Base-by-base conservation (phyloP, 2,329 filamentous ascomycete species). In the Trichoderma koningiopsis region DNA sequence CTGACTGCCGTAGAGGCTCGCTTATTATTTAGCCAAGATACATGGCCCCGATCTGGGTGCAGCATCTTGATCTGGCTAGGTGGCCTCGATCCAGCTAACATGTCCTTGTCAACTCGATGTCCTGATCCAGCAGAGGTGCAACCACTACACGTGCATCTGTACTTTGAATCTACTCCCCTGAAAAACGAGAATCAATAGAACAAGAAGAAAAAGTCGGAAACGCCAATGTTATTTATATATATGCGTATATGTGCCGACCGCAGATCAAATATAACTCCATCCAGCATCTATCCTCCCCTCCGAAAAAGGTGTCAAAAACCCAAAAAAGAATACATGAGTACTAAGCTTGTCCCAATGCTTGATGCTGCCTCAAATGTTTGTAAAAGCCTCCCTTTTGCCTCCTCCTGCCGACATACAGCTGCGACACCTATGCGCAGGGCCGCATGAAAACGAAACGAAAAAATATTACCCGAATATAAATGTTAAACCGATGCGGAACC, bases 281-380 rank as follows among this genome's bases (percentile, higher is more conserved):
- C 57, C 65, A 19, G 65, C 65, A 68, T 68, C 68, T 67, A 69
- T 60, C 27, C 43, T 33, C 7, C 43, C 22, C 31, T 31, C 1
- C 16, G 27, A 31, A 62, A 63, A 52, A 53, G 10, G 16, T 52
- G 27, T 49, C 19, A 55, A 55, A 66, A 52, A 56, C 29, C 55
- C 57, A 33, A 67, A 60, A 59, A 60, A 43, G 33, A 35, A 35
- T 70, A 70, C 68, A 70, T 27, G 63, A 60, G 62, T 70, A 47
- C 67, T 67, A 55, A 43, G 40, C 40, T 49, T 33, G 35, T 57
- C 61, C 60, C 68, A 24, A 69, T 69, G 68, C 68, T 49, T 60
- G 52, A 62, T 60, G 60, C 56, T 67, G 52, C 68, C 47, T 60
- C 63, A 67, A 43, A 67, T 59, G 49, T 33, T 52, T 29, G 19